Percentiles rank a stretch among this genome's conserved stretches.
phyloP scores from a whole-genome alignment of 768 basidiomycete genomes.

The Suillus subluteus region DNA sequence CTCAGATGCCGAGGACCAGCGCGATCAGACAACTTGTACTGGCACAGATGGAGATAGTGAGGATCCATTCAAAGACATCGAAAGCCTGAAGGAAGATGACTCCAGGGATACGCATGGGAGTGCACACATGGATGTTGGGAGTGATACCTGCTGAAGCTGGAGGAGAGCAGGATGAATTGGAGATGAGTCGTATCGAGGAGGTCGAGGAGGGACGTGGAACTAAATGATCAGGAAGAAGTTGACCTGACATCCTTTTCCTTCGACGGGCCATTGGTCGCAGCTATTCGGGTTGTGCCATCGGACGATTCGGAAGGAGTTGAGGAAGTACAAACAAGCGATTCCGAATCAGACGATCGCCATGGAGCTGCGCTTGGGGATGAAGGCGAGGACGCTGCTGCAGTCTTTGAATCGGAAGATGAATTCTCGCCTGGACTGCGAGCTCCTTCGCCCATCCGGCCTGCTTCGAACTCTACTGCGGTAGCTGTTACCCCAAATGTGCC shows the following conservation, averaged over 20 bases:
- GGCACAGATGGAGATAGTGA: constrained; percentile 59
- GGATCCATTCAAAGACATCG: constrained; percentile 92
- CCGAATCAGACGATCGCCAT: constrained; percentile 33
- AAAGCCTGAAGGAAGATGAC: constrained; percentile 74
- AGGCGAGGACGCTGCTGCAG: constrained; percentile 13
- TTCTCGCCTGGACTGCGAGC: constrained; percentile 18
- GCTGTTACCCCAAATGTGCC: constrained; percentile 27
- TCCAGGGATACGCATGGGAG: constrained; percentile 29
- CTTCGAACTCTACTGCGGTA: constrained; percentile 4
- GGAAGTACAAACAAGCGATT: constrained; percentile 47
- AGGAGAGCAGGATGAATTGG: constrained; percentile 20
- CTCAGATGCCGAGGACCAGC: constrained; percentile 33
- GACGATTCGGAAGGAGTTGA: constrained; percentile 34
- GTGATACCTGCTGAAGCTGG: constrained; percentile 15
- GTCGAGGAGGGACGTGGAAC: constrained; percentile 42
- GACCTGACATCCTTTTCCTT: constrained; percentile 75
- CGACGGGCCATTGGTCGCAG: constrained; percentile 59
- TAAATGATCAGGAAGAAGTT: constrained; percentile 67
- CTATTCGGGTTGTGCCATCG: constrained; percentile 53
- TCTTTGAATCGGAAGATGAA: constrained; percentile 44
- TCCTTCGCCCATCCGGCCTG: constrained; percentile 8
- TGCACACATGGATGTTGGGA: constrained; percentile 4
- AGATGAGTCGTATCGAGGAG: constrained; percentile 48
- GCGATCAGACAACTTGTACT: constrained; percentile 33
- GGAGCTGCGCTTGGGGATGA: constrained; percentile 16